phyloP scores from a whole-genome alignment of 371 early-diverging fungal genomes.

The Syncephalis fuscata region DNA sequence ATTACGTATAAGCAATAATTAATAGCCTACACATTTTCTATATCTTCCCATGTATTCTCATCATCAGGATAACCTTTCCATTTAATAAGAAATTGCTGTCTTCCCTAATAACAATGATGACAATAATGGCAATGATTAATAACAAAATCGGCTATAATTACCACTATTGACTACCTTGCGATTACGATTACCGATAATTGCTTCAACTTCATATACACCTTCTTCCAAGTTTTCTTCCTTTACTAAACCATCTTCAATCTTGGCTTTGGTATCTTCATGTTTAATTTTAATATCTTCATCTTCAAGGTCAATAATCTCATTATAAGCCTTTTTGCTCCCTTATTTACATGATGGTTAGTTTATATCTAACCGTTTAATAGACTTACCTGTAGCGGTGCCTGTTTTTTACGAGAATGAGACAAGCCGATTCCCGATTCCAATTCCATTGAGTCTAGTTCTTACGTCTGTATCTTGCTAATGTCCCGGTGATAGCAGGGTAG shows the following conservation, averaged over 20 bases:
- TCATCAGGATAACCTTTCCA: constrained; percentile 17
- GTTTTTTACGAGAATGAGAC: no score
- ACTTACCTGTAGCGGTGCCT: no score
- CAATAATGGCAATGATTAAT: neutral
- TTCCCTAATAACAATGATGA: constrained; percentile 1
- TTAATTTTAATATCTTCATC: no score
- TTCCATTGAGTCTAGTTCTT: no score
- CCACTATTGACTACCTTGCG: constrained; percentile 1
- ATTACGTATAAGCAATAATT: neutral
- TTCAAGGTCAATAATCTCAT: no score
- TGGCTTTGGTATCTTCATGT: neutral
- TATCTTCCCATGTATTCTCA: constrained; percentile 23
- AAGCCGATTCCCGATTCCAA: no score
- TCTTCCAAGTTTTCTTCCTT: no score
- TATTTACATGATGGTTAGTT: no score
- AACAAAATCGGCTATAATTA: neutral
- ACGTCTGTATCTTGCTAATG: no score
- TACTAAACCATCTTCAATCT: neutral
- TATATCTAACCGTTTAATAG: no score
- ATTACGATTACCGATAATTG: constrained; percentile 10
- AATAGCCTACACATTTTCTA: constrained; percentile 15
- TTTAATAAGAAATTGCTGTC: constrained; percentile 15
- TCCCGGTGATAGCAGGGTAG: no score
- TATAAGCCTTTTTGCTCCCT: no score
- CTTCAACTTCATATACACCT: constrained; percentile 19